Evolutionary conservation across 305 asterid species (phyloP).

Genomic region (Lippia alba): DNA sequence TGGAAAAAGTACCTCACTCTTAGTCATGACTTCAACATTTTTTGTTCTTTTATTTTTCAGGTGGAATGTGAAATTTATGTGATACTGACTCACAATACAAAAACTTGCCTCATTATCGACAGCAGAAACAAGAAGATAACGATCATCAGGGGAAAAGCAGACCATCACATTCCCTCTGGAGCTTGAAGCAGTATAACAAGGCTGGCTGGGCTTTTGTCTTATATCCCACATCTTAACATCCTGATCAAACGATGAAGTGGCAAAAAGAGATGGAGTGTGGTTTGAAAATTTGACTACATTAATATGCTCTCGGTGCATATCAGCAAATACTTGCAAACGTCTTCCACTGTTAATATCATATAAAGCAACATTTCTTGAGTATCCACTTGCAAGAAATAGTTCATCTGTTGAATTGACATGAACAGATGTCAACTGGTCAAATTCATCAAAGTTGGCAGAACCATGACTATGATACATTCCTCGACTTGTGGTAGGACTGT

Average conservation of each 20-base stretch:
- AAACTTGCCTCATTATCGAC: constrained; percentile 91
- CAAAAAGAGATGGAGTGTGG: constrained; percentile 86
- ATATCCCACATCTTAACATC: constrained; percentile 96
- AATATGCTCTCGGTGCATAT: constrained; percentile 88
- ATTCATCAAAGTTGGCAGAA: constrained; percentile 74
- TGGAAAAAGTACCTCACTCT: constrained; percentile 41
- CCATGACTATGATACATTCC: constrained; percentile 46
- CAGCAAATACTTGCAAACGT: constrained; percentile 75
- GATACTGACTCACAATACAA: constrained; percentile 11
- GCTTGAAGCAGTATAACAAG: constrained; percentile 88
- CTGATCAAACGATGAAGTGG: constrained; percentile 91
- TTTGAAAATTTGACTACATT: constrained; percentile 92
- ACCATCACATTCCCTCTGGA: constrained; percentile 93
- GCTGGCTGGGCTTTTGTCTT: constrained; percentile 73
- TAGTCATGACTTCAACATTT: constrained; percentile 15
- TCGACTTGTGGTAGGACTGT: constrained; percentile 50
- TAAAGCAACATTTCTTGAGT: constrained; percentile 82
- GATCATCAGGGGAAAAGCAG: constrained; percentile 96
- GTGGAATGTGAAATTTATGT: constrained; percentile 1
- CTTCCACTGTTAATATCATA: constrained; percentile 80
- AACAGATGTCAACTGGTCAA: constrained; percentile 92
- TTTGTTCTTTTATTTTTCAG: constrained; percentile 7
- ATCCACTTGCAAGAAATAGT: constrained; percentile 92
- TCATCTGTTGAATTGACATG: constrained; percentile 93
- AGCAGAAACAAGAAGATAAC: constrained; percentile 92